Base-by-base conservation (phyloP, 2,329 filamentous ascomycete species). In the Colletotrichum sp. region DNA sequence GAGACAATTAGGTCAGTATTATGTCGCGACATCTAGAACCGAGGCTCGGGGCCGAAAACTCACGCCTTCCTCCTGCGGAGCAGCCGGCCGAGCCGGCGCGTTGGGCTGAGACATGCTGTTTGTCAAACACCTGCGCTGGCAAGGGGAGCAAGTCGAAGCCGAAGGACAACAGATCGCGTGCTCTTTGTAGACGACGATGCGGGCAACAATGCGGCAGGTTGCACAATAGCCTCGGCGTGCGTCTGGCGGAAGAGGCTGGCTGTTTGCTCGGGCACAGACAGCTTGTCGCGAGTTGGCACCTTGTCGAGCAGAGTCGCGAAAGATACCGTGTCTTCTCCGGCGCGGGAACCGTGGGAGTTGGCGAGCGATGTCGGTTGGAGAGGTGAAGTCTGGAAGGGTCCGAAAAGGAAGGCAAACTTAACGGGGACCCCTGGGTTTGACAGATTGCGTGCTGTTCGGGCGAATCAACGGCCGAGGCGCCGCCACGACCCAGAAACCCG, bases 61-160 rank as follows among this genome's bases (percentile, higher is more conserved):
- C 65, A 79, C 78, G 63, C 74, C 74, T 71, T 76, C 66, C 28
- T 77, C 70, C 43, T 76, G 73, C n/a, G 56, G 71, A 34, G 48
- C 63, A 70, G 58, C 59, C 56, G 26, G 64, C 68, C 13, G 68
- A 55, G 69, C 69, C 61, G 69, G 72, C 67, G 67, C 73, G 52
- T 73, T 70, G 71, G 74, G 38, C 32, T 74, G 71, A 28, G 74
- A 43, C 74, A 76, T 76, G 28, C 43, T 66, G 59, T 38, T 66
- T 34, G 69, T 71, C 43, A 30, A 69, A 62, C 56, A 21, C 34
- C 26, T 52, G 56, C 38, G 67, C 43, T 52, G 67, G 28, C 67
- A 52, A n/a, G 21, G 38, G 48, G 21, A 34, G 34, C 24, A 18
- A 52, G 38, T 62, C 56, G 48, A 73, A 36, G 9, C 16, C 43